Conservation (phyloP, 441 rosid genomes). For the Gossypium laxum region DNA sequence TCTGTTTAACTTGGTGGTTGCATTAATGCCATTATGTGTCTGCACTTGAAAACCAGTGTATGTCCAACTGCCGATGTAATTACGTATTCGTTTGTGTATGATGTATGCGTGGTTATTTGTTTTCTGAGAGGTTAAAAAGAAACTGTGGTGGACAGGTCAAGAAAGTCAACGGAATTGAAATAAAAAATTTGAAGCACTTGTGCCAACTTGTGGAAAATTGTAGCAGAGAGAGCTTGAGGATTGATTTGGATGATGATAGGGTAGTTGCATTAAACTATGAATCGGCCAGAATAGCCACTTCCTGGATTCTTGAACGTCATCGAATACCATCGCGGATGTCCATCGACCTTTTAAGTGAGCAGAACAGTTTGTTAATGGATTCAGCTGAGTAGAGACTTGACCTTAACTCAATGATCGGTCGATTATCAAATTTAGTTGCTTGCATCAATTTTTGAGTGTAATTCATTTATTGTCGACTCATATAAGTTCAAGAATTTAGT, state of each 20-base stretch:
- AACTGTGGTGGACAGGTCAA: constrained; percentile 48
- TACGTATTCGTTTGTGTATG: background rate
- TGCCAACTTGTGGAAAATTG: constrained; percentile 54
- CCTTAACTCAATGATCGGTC: background rate
- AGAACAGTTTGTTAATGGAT: constrained; percentile 8
- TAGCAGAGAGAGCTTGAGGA: constrained; percentile 40
- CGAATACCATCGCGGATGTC: constrained; percentile 59
- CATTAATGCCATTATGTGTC: background rate
- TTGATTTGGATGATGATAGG: constrained; percentile 74
- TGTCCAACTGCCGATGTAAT: background rate
- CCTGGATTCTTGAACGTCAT: constrained; percentile 55
- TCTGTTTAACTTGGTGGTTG: background rate
- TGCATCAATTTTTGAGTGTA: background rate
- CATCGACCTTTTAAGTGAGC: constrained; percentile 33
- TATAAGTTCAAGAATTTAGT: background rate
- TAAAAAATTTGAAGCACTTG: constrained; percentile 64
- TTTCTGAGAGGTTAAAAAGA: constrained; percentile 10
- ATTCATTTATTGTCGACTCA: background rate
- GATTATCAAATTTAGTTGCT: background rate
- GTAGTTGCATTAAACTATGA: constrained; percentile 51
- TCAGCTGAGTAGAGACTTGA: background rate
- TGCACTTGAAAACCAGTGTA: background rate
- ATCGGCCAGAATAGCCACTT: constrained; percentile 55
- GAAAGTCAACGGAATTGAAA: constrained; percentile 56
- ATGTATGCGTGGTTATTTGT: background rate